These are phyloP conservation scores for Petunia secreta DNA, from an alignment of 257 asterid species.

Conservation along the genomic window DNA sequence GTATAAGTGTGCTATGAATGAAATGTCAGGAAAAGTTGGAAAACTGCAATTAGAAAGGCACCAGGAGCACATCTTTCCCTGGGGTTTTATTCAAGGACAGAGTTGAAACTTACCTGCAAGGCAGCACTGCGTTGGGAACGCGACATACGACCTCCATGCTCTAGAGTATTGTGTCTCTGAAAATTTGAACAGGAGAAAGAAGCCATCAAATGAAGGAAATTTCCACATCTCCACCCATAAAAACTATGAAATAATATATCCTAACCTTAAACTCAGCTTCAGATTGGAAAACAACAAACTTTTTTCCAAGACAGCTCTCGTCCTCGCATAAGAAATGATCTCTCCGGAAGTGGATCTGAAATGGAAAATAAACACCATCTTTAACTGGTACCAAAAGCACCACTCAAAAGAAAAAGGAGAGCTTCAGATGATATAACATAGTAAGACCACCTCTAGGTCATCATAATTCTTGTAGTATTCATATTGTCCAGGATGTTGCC, in stretches of 20 bases:
- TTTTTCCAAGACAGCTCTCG: constrained; percentile 82
- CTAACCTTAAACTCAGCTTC: constrained; percentile 91
- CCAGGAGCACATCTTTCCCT: not conserved
- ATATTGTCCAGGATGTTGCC: constrained; percentile 95
- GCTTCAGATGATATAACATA: constrained; percentile 10
- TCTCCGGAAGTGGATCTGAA: constrained; percentile 81
- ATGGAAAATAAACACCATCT: constrained; percentile 30
- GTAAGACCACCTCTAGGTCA: constrained; percentile 75
- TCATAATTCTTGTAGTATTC: constrained; percentile 91
- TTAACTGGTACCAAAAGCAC: constrained; percentile 17
- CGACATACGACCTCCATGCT: constrained; percentile 97
- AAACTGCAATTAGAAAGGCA: constrained; percentile 4
- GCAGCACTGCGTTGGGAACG: constrained; percentile 96
- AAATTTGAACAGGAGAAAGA: constrained; percentile 32
- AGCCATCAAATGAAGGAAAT: not conserved
- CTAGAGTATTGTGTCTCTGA: constrained; percentile 90
- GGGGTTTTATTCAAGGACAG: not conserved
- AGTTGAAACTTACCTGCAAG: constrained; percentile 68
- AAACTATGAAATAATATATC: constrained; percentile 12
- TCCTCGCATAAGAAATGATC: constrained; percentile 93
- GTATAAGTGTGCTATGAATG: not conserved
- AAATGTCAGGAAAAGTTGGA: not conserved
- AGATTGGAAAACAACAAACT: constrained; percentile 76
- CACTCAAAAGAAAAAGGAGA: constrained; percentile 8
- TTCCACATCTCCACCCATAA: constrained; percentile 3